A percentile compares a stretch with the other conserved stretches of the same genome.
phyloP scores from a whole-genome alignment of 1,284 basidiomycete genomes.

The Leccinum pallidistipes region DNA sequence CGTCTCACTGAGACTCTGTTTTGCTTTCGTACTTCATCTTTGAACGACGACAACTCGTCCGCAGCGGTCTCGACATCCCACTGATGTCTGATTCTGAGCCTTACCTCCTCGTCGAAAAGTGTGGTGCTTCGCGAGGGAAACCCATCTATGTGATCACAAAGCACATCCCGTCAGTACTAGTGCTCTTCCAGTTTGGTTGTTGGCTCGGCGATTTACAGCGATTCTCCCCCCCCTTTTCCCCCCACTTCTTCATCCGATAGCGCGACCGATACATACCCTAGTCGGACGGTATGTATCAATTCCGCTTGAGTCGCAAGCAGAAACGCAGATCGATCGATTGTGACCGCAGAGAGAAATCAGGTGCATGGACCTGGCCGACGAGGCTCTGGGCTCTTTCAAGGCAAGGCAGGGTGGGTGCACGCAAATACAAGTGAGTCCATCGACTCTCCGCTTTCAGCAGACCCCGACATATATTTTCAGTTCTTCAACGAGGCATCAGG shows the following conservation, averaged over 20 bases:
- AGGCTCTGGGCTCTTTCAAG: constrained; percentile 43
- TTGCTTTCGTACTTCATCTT: constrained; percentile 30
- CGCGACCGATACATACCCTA: constrained; percentile 32
- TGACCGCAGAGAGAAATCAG: constrained; percentile 40
- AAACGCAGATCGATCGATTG: constrained; percentile 10
- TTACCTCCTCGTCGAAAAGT: constrained; percentile 42
- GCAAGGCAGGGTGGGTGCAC: constrained; percentile 43
- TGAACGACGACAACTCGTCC: constrained; percentile 7
- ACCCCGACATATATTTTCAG: constrained; percentile 23
- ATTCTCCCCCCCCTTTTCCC: not conserved
- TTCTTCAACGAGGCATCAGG: constrained; percentile 42
- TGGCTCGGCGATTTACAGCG: not conserved
- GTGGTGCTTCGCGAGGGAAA: constrained; percentile 40
- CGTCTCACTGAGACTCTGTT: constrained; percentile 8
- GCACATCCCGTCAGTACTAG: constrained; percentile 41
- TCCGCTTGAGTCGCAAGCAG: not conserved
- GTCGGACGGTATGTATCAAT: constrained; percentile 32
- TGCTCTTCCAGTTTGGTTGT: not conserved
- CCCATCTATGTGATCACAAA: constrained; percentile 47
- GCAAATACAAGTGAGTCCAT: constrained; percentile 40
- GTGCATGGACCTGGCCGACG: constrained; percentile 43
- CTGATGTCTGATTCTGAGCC: constrained; percentile 39
- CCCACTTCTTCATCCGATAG: constrained; percentile 15
- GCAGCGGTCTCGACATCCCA: constrained; percentile 7
- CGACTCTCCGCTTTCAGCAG: not conserved